Conservation (phyloP, 176 grass and related monocot species). For the Dendrocalamus sinicus region DNA sequence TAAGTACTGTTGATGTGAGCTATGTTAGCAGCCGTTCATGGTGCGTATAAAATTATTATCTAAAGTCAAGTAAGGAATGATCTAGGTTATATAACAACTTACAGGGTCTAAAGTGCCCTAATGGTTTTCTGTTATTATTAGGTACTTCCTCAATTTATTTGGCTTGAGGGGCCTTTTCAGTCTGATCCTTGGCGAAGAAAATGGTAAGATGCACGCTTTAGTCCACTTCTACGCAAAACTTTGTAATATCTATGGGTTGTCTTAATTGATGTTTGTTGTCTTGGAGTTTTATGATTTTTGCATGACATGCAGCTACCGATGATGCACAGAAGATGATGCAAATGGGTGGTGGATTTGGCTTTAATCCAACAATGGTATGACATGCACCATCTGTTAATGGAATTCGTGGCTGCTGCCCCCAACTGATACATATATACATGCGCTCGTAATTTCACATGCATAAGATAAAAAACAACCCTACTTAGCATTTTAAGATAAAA, state of each 20-base stretch:
- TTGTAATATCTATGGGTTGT: neutral
- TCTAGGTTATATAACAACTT: slow-evolving; percentile 12
- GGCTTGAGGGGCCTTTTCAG: slow-evolving; percentile 98
- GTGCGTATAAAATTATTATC: slow-evolving; percentile 42
- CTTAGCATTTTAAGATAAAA: slow-evolving; percentile 2
- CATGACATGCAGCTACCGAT: slow-evolving; percentile 70
- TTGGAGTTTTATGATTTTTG: slow-evolving; percentile 38
- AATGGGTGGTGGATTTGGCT: slow-evolving; percentile 92
- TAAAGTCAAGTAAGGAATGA: slow-evolving; percentile 10
- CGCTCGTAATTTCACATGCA: neutral
- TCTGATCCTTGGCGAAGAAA: slow-evolving; percentile 98
- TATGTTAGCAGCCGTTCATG: slow-evolving; percentile 99
- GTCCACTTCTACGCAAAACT: neutral
- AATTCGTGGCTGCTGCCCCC: neutral
- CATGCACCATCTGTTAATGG: neutral
- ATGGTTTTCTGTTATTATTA: slow-evolving; percentile 49
- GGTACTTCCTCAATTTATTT: slow-evolving; percentile 99
- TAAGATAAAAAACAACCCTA: slow-evolving; percentile 4
- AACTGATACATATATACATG: neutral
- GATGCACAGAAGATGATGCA: slow-evolving; percentile 97
- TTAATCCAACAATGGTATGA: slow-evolving; percentile 76
- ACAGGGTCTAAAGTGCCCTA: slow-evolving; percentile 1
- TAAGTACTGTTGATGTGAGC: slow-evolving; percentile 98
- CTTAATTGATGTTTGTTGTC: neutral
- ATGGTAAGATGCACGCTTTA: slow-evolving; percentile 54